Evolutionary conservation across 2,329 filamentous ascomycete genomes (phyloP), one percentile per base, ranked within the genome.

Genomic region (Microdochium nivale): DNA sequence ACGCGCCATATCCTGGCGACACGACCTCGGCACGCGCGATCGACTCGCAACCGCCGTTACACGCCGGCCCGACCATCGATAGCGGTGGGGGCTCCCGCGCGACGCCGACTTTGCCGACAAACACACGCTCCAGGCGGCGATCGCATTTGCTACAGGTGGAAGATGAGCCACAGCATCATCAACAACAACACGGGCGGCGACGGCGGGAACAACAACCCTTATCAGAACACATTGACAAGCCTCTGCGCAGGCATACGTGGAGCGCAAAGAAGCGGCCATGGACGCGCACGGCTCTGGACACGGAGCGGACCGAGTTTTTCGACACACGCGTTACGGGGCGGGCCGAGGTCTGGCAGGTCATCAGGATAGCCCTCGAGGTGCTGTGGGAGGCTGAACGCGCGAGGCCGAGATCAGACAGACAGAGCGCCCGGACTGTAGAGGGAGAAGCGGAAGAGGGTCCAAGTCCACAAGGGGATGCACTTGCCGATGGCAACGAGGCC

Each of bases 321-420:
- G 90, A 96, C 55, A 96, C 91, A 1, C 76, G 90, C 47, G 88
- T 95, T 16, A 87, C 86, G 0, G 90, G 90, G 2, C 78, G 82
- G 3, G 62, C 77, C 3, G 88, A 96, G 67, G 79, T 94, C 25
- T 97, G 92, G 92, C 81, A 81, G 59, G 85, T 88, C 0, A 67
- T 96, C 14, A 78, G 78, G 47, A 73, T 82, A 1, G 86, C 84
- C 0, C 75, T 90, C 19, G 79, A 87, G 54, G 71, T 88, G 7
- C 66, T 96, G 55, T 86, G 86, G 71, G 75, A 76, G 11, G 73
- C 77, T 0, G 76, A 80, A 24, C 35, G 23, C 16, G 40, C 40
- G 21, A 44, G 13, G 16, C 35, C 5, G 13, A 52, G 14, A 37
- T 9, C 16, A 24, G 48, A 3, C 25, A 49, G 1, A 32, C 37